Conservation (phyloP, 2,329 filamentous ascomycete genomes). For the Colletotrichum tamarilloi region DNA sequence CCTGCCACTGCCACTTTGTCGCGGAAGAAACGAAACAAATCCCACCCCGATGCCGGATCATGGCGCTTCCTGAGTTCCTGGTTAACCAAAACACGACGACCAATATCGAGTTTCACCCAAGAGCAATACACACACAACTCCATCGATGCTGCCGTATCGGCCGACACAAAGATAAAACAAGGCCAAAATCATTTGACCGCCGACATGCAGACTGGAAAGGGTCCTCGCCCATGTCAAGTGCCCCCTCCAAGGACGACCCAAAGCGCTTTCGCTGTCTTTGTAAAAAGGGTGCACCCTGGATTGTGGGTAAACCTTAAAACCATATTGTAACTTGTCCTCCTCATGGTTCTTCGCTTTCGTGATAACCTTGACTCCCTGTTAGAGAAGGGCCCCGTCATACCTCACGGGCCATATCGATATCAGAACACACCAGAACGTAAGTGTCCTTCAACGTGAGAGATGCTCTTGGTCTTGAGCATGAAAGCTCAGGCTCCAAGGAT, state of each 20-base stretch:
- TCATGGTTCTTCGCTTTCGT: slow-evolving; percentile 8
- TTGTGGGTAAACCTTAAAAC: slow-evolving; percentile 11
- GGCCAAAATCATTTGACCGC: slow-evolving; percentile 8
- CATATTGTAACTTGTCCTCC: slow-evolving; percentile 1
- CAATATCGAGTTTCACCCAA: slow-evolving; percentile 1
- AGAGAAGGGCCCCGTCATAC: slow-evolving; percentile 2
- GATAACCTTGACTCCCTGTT: background rate
- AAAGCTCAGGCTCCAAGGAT: background rate
- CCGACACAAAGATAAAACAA: slow-evolving; percentile 25
- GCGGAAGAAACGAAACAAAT: slow-evolving; percentile 6
- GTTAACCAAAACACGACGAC: background rate
- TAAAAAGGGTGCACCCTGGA: slow-evolving; percentile 2
- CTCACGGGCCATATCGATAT: slow-evolving; percentile 2
- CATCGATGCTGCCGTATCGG: slow-evolving; percentile 22
- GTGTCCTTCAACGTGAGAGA: slow-evolving; percentile 1
- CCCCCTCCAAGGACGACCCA: background rate
- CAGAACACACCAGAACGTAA: background rate
- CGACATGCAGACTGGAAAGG: slow-evolving; percentile 6
- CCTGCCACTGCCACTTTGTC: background rate
- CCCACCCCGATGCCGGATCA: background rate
- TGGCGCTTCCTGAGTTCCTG: background rate
- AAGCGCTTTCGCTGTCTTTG: background rate
- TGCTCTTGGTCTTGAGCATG: background rate
- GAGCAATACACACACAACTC: slow-evolving; percentile 5
- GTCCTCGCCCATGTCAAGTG: slow-evolving; percentile 13